Evolutionary conservation across 2,329 filamentous ascomycete species (phyloP).

Genomic region (Fusarium liriodendri): DNA sequence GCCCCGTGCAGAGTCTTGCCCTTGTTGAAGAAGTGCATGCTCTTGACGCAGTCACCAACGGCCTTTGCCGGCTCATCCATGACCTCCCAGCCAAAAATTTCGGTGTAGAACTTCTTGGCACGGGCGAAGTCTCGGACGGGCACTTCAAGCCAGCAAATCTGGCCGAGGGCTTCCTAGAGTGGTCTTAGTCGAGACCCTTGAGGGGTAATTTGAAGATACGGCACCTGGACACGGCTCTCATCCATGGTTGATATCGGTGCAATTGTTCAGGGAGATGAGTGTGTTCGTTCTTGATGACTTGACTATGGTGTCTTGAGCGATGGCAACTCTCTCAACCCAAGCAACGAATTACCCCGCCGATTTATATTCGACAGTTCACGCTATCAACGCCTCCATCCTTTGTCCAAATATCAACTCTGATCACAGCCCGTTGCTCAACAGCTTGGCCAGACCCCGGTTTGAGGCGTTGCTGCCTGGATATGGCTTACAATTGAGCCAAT

Average conservation of each 20-base stretch:
- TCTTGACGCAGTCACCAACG: constrained; percentile 41
- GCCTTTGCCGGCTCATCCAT: constrained; percentile 30
- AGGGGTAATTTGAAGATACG: not conserved
- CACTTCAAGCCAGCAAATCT: constrained; percentile 54
- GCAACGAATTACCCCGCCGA: not conserved
- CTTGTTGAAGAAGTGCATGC: constrained; percentile 50
- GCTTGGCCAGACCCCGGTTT: constrained; percentile 3
- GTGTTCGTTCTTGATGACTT: not conserved
- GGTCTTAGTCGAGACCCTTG: not conserved
- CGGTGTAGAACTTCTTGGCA: constrained; percentile 52
- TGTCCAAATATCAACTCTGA: not conserved
- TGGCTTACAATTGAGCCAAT: constrained; percentile 36
- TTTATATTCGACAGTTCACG: constrained; percentile 28
- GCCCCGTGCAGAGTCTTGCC: constrained; percentile 49
- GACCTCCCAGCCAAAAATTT: constrained; percentile 51
- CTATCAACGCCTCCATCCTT: not conserved
- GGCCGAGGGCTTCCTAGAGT: constrained; percentile 42
- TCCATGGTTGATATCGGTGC: constrained; percentile 8
- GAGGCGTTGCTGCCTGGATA: constrained; percentile 38
- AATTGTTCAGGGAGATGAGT: not conserved
- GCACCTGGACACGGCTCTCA: constrained; percentile 27
- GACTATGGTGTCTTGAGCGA: not conserved
- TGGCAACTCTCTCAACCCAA: not conserved
- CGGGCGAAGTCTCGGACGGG: constrained; percentile 50
- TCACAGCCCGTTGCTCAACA: not conserved